Base-by-base conservation (phyloP, 805 yeast species). In the Sungouiella blattae region DNA sequence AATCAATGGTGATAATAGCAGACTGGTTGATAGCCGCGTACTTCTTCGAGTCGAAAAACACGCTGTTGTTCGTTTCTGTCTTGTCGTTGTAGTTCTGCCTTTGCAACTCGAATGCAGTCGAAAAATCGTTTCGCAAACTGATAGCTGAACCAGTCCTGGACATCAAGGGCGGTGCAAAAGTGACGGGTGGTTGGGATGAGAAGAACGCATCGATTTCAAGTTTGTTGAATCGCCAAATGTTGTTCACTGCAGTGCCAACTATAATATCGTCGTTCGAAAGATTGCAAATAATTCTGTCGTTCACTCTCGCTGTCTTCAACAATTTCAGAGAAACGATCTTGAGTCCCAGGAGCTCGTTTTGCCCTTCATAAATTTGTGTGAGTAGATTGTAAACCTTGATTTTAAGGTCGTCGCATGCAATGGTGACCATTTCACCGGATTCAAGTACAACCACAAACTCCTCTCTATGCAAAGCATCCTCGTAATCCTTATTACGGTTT, bases 231-330 rank as follows among this genome's bases (percentile, higher is more conserved):
- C 69, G 76, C 88, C 89, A 82, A 38, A 67, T 69, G 47, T 80
- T 80, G 45, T 80, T 80, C n/a, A 78, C 60, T 1, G 72, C 79
- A 0, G 85, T 77, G 1, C 81, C 80, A 4, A 84, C 78, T 4
- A 81, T 60, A 11, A 84, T 47, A 24, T 72, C 72, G 8, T 75
- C 77, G 31, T 67, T 67, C 9, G 58, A 60, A 3, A 74, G 60
- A 30, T 72, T 67, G 38, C 79, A 74, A 1, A 86, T 77, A 20
- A 86, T 60, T 41, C 89, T 66, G 53, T 85, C 93, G 49, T 77
- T 80, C 17, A 85, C 80, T 52, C 93, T 69, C 4, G 94, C 87
- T 0, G 94, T 80, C 2, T 71, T 53, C 8, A 87, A 54, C 40
- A 74, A 73, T 33, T 71, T 73, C 36, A 81, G 80, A 2, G 77